Evolutionary conservation across 148 eudicot genomes (phyloP).

Genomic region (Cornus suecica): DNA sequence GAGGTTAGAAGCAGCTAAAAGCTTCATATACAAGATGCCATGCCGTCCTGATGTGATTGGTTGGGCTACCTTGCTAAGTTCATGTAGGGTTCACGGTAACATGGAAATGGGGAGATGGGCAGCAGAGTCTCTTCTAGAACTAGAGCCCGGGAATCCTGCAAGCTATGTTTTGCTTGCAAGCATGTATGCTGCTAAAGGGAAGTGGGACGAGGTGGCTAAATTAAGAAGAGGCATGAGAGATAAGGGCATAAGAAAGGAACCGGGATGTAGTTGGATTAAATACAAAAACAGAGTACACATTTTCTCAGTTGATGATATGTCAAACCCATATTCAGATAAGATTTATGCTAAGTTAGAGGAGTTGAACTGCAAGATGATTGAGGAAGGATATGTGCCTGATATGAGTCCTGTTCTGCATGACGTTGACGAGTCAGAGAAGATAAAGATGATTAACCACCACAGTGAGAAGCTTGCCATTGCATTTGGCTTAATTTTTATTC

Average conservation of each 20-base stretch:
- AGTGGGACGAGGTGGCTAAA: conserved; percentile 79
- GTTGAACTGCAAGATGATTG: conserved; percentile 56
- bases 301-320: conserved; percentile 87
- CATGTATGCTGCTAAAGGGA: conserved; percentile 71
- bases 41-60: conserved; percentile 75
- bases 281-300: conserved; percentile 66
- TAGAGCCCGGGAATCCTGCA: conserved; percentile 82
- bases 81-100: conserved; percentile 70
- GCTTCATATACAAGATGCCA: conserved; percentile 72
- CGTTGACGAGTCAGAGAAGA: conserved; percentile 77
- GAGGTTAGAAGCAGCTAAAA: conserved; percentile 67
- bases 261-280: conserved; percentile 94
- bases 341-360: conserved; percentile 60
- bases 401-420: conserved; percentile 67
- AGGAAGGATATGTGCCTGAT: conserved; percentile 79
- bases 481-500: conserved; percentile 79
- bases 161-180: conserved; percentile 76
- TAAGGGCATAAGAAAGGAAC: conserved; percentile 69
- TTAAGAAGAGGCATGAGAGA: conserved; percentile 77
- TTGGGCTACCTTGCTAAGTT: conserved; percentile 88
- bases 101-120: conserved; percentile 91
- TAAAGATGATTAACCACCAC: conserved; percentile 68
- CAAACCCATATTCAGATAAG: conserved; percentile 65
- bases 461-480: conserved; percentile 97
- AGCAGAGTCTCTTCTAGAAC: conserved; percentile 62